These are phyloP conservation scores for Pythium phragmitis DNA, from an alignment of 352 stramenopile species.

Conservation along the genomic window DNA sequence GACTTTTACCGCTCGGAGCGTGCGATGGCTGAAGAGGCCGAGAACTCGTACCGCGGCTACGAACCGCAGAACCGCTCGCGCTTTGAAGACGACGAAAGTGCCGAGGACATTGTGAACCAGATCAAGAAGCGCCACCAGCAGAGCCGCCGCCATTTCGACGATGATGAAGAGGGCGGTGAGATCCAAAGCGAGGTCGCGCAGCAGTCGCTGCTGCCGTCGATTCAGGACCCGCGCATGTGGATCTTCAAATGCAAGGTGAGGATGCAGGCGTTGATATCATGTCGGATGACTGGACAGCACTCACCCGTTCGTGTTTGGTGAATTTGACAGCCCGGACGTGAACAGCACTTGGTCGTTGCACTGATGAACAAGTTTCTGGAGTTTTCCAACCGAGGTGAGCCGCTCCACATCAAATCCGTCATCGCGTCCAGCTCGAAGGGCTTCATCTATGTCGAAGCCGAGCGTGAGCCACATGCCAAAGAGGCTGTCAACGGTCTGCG, in stretches of 20 bases:
- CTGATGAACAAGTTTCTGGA: conserved; percentile 92
- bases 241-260: conserved; percentile 89
- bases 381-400: conserved; percentile 78
- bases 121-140: conserved; percentile 89
- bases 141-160: conserved; percentile 81
- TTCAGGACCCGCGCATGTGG: conserved; percentile 89
- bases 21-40: conserved; percentile 73
- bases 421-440: conserved; percentile 87
- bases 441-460: conserved; percentile 89
- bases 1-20: conserved; percentile 80
- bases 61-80: conserved; percentile 70
- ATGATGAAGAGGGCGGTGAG: conserved; percentile 81
- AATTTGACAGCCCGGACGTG: conserved; percentile 52
- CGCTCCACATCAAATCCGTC: conserved; percentile 84
- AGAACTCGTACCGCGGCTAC: conserved; percentile 63
- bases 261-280: background rate
- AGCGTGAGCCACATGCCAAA: conserved; percentile 83
- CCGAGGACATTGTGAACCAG: conserved; percentile 83
- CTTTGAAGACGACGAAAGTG: conserved; percentile 79
- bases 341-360: conserved; percentile 84
- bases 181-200: conserved; percentile 87
- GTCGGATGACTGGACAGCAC: background rate
- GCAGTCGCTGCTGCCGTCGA: conserved; percentile 85
- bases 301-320: background rate
- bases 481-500: conserved; percentile 82